Evolutionary conservation across 2,329 filamentous ascomycete genomes (phyloP), one percentile per base, ranked within the genome.

Genomic region (Seiridium unicorne): DNA sequence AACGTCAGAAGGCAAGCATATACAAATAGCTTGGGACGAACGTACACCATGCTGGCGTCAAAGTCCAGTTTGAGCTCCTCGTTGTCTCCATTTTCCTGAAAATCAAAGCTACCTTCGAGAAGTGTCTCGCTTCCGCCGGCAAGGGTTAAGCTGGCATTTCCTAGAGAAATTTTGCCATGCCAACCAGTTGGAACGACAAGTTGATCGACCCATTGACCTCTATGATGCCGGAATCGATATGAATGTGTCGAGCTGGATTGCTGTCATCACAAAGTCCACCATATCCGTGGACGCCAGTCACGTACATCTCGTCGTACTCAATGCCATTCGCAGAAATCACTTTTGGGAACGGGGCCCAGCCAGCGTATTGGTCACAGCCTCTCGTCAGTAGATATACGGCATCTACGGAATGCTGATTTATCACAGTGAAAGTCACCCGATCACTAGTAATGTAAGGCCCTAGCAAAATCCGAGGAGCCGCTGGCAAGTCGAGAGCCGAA

Each of bases 41-140:
- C 51, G n/a, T 55, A 55, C 51, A 55, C 51, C 35, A 55, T 40
- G 26, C 51, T 55, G 38, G 44, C 40, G 13, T 55, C 51, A 44
- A 55, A 55, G 31, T 55, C 51, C 26, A 55, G 38, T 18, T 44
- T 55, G 9, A 55, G 10, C 4, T 38, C n/a, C 8, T 55, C 35
- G 26, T 38, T 38, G 10, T 53, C 18, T 31, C 49, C 49, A 13
- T 53, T 53, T 7, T 31, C 18, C 13, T 55, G 51, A 13, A 31
- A 31, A 10, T 9, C n/a, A 31, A 44, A 55, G 38, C 51, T 55
- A 35, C 51, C 51, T 18, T 55, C 51, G 51, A 55, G 51, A 3
- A 55, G 51, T 13, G 51, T 55, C 36, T 55, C 51, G 38, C 4
- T 42, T 18, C 10, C 36, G 8, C 51, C 51, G 11, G 51, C 44